Evolutionary conservation across 371 early-diverging fungal species (phyloP).

Genomic region (Syncephalastrum monosporum): DNA sequence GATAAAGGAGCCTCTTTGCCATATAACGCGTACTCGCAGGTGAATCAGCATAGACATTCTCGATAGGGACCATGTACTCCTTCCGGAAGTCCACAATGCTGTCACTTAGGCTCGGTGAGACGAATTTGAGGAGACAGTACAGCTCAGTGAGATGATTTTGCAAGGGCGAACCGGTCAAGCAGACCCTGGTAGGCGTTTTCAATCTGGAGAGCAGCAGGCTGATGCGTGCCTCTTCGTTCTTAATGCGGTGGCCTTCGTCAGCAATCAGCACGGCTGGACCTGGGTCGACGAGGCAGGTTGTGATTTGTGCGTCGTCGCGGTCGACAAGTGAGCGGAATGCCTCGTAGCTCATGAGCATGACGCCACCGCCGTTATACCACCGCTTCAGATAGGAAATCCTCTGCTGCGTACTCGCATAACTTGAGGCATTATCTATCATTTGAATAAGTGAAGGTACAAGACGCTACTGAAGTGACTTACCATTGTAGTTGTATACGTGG

Average conservation of each 20-base stretch:
- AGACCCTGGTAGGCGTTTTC: conserved; percentile 62
- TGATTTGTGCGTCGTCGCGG: conserved; percentile 17
- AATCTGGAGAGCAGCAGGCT: conserved; percentile 41
- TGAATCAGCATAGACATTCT: conserved; percentile 62
- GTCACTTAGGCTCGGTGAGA: conserved; percentile 64
- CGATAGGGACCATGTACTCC: conserved; percentile 67
- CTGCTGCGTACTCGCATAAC: not conserved
- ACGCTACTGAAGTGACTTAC: conserved; percentile 8
- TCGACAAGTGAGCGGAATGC: conserved; percentile 47
- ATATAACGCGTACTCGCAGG: conserved; percentile 35
- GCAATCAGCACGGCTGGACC: conserved; percentile 75
- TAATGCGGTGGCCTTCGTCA: conserved; percentile 89
- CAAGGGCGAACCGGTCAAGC: conserved; percentile 87
- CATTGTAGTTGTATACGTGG: conserved; percentile 29
- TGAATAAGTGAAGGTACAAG: not conserved
- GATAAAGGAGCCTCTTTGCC: conserved; percentile 17
- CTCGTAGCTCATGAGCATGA: conserved; percentile 68
- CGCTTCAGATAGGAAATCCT: conserved; percentile 27
- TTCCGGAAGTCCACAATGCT: conserved; percentile 50
- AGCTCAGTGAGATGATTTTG: conserved; percentile 79
- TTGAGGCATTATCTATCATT: not conserved
- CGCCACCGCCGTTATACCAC: conserved; percentile 64
- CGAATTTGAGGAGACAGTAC: conserved; percentile 74
- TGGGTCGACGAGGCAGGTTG: conserved; percentile 42
- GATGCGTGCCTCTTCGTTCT: conserved; percentile 57